Conservation (phyloP, 495 filamentous ascomycete species). For the Pyrenula aspistea region DNA sequence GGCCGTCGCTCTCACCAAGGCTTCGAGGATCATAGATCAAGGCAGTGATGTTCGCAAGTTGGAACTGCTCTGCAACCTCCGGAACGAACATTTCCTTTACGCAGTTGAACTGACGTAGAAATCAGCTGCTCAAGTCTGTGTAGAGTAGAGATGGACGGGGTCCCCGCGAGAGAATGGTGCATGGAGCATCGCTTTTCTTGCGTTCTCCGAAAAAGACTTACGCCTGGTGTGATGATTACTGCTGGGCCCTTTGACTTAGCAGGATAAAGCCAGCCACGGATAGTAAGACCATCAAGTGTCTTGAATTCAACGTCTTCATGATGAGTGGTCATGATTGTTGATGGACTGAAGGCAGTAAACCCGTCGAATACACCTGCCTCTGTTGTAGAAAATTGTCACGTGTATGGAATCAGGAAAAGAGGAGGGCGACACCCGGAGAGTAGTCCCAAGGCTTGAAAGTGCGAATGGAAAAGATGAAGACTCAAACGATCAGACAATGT, state of each 20-base stretch:
- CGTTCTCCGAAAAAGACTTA: too few relatives aligned
- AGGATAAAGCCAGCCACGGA: conserved; percentile 11
- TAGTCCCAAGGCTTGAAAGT: too few relatives aligned
- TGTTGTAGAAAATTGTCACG: too few relatives aligned
- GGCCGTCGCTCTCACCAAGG: conserved; percentile 21
- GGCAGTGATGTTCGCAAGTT: conserved; percentile 14
- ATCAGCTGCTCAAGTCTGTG: not conserved
- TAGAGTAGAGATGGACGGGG: not conserved
- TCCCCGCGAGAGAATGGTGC: not conserved
- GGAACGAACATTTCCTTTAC: conserved; percentile 16
- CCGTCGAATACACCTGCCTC: too few relatives aligned
- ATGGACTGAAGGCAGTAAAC: too few relatives aligned
- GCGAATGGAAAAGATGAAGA: too few relatives aligned
- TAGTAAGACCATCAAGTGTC: conserved; percentile 14
- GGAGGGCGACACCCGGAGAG: too few relatives aligned
- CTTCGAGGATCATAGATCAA: conserved; percentile 24
- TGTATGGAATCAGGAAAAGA: too few relatives aligned
- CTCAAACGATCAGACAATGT: too few relatives aligned
- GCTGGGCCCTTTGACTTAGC: conserved; percentile 13
- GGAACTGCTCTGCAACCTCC: conserved; percentile 18
- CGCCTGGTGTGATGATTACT: conserved; percentile 26
- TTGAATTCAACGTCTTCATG: conserved; percentile 22
- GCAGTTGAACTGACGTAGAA: conserved; percentile 25
- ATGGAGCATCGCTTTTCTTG: not conserved
- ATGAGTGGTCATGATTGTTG: too few relatives aligned